These are phyloP conservation scores for Puccinia horiana DNA, from an alignment of 1,284 basidiomycete genomes.

Conservation along the genomic window DNA sequence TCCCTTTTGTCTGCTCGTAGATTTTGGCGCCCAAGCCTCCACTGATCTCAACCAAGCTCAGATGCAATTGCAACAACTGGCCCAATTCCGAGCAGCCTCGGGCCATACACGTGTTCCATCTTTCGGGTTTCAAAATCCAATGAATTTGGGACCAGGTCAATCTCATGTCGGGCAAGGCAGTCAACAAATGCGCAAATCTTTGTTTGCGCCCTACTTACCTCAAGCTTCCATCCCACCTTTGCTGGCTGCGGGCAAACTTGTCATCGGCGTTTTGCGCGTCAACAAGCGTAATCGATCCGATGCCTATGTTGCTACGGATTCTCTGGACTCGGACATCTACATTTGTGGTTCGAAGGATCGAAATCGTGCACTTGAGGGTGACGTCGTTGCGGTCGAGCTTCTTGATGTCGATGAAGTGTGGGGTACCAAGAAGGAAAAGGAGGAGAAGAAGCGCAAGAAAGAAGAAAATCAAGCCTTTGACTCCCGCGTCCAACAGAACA, in stretches of 20 bases:
- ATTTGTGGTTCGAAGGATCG: conserved; percentile 87
- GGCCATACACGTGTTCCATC: conserved; percentile 96
- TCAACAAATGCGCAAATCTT: conserved; percentile 89
- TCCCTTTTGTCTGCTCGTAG: conserved; percentile 22
- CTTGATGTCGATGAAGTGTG: conserved; percentile 95
- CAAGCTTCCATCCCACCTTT: conserved; percentile 95
- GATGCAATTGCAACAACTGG: conserved; percentile 90
- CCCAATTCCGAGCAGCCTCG: conserved; percentile 93
- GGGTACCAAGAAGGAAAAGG: conserved; percentile 99
- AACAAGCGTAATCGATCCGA: conserved; percentile 99
- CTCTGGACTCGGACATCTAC: conserved; percentile 97
- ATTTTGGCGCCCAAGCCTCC: conserved; percentile 52
- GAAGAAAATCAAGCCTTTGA: conserved; percentile 95
- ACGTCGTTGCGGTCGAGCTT: conserved; percentile 97
- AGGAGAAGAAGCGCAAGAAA: conserved; percentile 99
- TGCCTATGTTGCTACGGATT: conserved; percentile 98
- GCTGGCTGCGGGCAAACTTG: conserved; percentile 94
- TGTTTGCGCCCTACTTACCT: conserved; percentile 97
- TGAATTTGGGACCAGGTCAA: conserved; percentile 77
- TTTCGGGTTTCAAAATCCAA: conserved; percentile 95
- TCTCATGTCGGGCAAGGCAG: conserved; percentile 67
- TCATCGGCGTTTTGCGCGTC: conserved; percentile 93
- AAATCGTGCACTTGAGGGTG: conserved; percentile 95
- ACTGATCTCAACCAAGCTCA: conserved; percentile 64
- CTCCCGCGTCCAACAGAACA: conserved; percentile 66